These are phyloP conservation scores for Tranzscheliella williamsii DNA, from an alignment of 1,284 basidiomycete species.

Conservation along the genomic window DNA sequence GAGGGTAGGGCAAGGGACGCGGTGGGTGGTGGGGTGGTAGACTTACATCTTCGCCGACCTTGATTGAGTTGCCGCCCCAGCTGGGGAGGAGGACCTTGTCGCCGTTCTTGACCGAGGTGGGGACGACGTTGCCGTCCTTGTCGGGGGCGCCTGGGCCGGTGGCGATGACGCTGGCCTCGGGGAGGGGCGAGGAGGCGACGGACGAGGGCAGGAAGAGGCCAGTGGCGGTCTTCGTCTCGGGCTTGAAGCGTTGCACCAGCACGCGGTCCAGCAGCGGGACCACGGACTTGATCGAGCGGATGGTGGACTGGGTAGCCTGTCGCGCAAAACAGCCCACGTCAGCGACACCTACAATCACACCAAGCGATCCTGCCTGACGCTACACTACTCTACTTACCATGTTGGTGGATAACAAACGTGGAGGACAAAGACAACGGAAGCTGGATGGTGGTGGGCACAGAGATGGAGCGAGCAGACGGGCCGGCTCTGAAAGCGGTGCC, in stretches of 20 bases:
- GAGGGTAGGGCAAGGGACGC: not conserved
- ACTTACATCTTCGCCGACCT: constrained; percentile 92
- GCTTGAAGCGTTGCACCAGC: constrained; percentile 94
- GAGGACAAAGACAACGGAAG: too few species aligned
- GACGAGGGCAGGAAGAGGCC: constrained; percentile 93
- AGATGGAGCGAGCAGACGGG: too few species aligned
- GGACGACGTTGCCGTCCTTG: constrained; percentile 79
- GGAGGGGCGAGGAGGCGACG: constrained; percentile 78
- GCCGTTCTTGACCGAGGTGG: constrained; percentile 79
- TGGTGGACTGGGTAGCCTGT: constrained; percentile 50
- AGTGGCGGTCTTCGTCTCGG: constrained; percentile 64
- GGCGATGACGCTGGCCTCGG: constrained; percentile 94
- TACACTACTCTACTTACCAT: too few species aligned
- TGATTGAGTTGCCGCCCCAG: constrained; percentile 94
- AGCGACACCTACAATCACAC: too few species aligned
- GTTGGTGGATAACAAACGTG: too few species aligned
- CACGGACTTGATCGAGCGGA: constrained; percentile 80
- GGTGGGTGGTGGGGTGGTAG: not conserved
- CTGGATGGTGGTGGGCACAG: too few species aligned
- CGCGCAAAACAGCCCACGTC: too few species aligned
- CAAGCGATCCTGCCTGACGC: too few species aligned
- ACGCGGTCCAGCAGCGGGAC: constrained; percentile 94
- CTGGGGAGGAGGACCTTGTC: constrained; percentile 91
- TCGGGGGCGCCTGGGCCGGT: constrained; percentile 88
- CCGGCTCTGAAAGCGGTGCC: too few species aligned